Base-by-base conservation (phyloP, 2,329 filamentous ascomycete species). In the Sclerotiophoma versabilis region DNA sequence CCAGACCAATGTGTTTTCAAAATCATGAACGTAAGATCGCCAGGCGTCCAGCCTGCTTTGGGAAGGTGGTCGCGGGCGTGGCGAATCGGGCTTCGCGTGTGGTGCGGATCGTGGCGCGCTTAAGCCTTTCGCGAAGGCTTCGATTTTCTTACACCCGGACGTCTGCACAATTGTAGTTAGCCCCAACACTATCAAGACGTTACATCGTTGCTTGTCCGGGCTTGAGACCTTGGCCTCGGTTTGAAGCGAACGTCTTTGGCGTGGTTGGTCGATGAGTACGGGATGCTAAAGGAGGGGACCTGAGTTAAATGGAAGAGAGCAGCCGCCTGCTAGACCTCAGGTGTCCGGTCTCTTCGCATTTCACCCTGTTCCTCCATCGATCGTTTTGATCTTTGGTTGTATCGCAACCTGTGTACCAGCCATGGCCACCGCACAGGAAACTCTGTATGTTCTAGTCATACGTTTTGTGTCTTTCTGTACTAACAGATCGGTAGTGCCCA, bases 141-240 rank as follows among this genome's bases (percentile, higher is more conserved):
- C 45, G 56, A 41, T 49, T 56, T 49, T 60, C 64, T 66, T 67
- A 55, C 59, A 38, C 22, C 45, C 63, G 64, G 60, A 57, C 17
- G 23, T 58, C 38, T 47, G 44, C 23, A 17, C 45, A 14, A 2
- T 56, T 60, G 4, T 15, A 56, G 60, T 45, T 64, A 60, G 52
- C 46, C 12, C 33, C 8, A 26, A 27, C 38, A 44, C 55, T 62
- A 67, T 66, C 63, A 67, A 65, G 57, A 68, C 59, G 68, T 71
- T 70, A 70, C 66, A 71, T 71, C 64, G 66, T 32, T 64, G 65
- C 65, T 68, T 67, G 61, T 61, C 49, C 45, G 42, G 64, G 58
- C 56, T 69, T 44, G 25, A 33, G 48, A 23, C 33, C 48, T 44
- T 66, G 60, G 49, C 58, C 54, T 48, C 41, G 42, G 27, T 54